These are phyloP conservation scores for Suillus decipiens DNA, from an alignment of 768 basidiomycete species.

Conservation along the genomic window DNA sequence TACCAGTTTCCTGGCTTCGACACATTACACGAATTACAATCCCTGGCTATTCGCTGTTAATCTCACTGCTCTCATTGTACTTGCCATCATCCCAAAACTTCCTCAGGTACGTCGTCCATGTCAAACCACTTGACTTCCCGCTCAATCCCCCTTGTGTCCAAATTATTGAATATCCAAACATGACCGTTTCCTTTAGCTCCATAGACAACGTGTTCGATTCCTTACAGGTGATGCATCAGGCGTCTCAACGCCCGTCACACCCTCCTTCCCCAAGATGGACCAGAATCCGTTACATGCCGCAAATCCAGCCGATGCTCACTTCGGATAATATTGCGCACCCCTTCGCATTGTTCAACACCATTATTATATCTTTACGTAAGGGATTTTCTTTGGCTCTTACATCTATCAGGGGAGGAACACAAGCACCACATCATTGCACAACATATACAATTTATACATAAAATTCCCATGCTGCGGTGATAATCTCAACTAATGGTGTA, in stretches of 20 bases:
- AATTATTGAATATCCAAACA: slow-evolving; percentile 8
- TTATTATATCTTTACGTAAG: background rate
- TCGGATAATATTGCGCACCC: slow-evolving; percentile 28
- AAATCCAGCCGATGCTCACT: slow-evolving; percentile 51
- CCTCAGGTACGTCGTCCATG: slow-evolving; percentile 64
- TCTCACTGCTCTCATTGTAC: slow-evolving; percentile 68
- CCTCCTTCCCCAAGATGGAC: slow-evolving; percentile 58
- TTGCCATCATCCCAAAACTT: slow-evolving; percentile 93
- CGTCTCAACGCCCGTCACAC: slow-evolving; percentile 63
- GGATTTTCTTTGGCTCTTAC: background rate
- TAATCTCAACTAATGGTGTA: slow-evolving; percentile 37
- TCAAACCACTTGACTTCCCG: slow-evolving; percentile 10
- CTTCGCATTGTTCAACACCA: background rate
- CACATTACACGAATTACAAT: slow-evolving; percentile 97
- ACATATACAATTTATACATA: slow-evolving; percentile 2
- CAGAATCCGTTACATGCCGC: slow-evolving; percentile 31
- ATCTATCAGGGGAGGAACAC: slow-evolving; percentile 3
- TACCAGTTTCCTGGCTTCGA: slow-evolving; percentile 89
- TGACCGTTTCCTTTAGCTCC: slow-evolving; percentile 51
- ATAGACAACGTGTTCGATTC: slow-evolving; percentile 81
- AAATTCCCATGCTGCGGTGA: slow-evolving; percentile 21
- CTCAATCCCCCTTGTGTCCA: slow-evolving; percentile 17
- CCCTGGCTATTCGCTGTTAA: slow-evolving; percentile 93
- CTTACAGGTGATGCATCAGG: slow-evolving; percentile 67
- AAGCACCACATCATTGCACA: slow-evolving; percentile 1